These are phyloP conservation scores for Trametes cingulata DNA, from an alignment of 768 basidiomycete genomes.

Conservation along the genomic window DNA sequence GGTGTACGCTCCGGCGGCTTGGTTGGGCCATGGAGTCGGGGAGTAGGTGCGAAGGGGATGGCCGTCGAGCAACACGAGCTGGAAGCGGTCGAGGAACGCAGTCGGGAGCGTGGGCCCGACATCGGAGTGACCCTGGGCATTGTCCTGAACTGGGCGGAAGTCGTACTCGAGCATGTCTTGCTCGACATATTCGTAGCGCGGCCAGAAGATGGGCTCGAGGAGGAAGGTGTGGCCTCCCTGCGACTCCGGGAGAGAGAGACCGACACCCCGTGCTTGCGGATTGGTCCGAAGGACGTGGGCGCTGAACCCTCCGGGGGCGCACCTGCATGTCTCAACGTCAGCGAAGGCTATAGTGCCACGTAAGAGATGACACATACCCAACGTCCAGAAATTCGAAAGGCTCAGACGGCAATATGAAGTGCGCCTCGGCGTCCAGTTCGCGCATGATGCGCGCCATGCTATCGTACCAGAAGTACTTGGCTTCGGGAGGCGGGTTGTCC, in stretches of 20 bases:
- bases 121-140: not conserved
- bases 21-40: not conserved
- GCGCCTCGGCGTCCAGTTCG: not conserved
- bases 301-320: slow-evolving; percentile 7
- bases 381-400: not conserved
- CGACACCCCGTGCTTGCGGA: not conserved
- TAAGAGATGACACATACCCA: not conserved
- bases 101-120: not conserved
- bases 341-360: not conserved
- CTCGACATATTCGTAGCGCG: not conserved
- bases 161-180: slow-evolving; percentile 1
- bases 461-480: not conserved
- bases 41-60: not conserved
- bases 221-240: slow-evolving; percentile 1
- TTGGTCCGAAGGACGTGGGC: not conserved
- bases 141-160: not conserved
- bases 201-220: not conserved
- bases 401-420: not conserved
- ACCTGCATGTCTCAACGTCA: not conserved
- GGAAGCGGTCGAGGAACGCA: not conserved
- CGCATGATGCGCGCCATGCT: not conserved
- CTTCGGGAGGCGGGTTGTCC: not conserved
- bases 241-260: not conserved
- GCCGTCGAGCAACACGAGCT: slow-evolving; percentile 1
- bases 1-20: not conserved